A percentile compares a stretch with the other conserved stretches of the same genome.
Evolutionary conservation across 225 moss, liverwort and hornwort species (phyloP).

Genomic region (Antitrichia curtipendula): DNA sequence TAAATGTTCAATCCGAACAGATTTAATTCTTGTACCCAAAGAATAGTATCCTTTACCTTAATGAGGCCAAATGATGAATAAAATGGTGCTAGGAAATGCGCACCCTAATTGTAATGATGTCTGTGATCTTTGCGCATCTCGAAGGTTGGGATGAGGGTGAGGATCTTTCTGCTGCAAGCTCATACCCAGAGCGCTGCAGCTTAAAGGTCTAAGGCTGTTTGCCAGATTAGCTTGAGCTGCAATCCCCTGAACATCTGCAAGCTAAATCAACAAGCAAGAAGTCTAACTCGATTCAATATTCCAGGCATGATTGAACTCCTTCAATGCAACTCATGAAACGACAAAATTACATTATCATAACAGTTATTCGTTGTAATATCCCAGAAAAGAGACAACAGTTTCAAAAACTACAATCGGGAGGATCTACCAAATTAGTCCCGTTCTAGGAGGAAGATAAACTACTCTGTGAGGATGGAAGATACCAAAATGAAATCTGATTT

Average conservation of each 20-base stretch:
- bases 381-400: not conserved
- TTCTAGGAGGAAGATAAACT: not conserved
- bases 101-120: slow-evolving; percentile 76
- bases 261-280: slow-evolving; percentile 19
- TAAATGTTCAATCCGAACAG: not conserved
- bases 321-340: not conserved
- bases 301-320: not conserved
- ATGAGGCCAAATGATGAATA: not conserved
- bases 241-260: slow-evolving; percentile 68
- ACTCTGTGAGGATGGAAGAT: not conserved
- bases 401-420: not conserved
- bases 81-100: not conserved
- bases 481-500: not conserved
- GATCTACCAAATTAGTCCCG: not conserved
- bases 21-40: not conserved
- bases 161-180: slow-evolving; percentile 37
- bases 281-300: not conserved
- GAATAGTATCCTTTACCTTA: not conserved
- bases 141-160: slow-evolving; percentile 69
- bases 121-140: slow-evolving; percentile 63
- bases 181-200: slow-evolving; percentile 22
- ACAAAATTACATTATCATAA: not conserved
- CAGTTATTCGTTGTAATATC: not conserved
- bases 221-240: slow-evolving; percentile 29
- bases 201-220: slow-evolving; percentile 15